Conservation (phyloP, 2,329 filamentous ascomycete genomes). For the Aspergillus sp. region DNA sequence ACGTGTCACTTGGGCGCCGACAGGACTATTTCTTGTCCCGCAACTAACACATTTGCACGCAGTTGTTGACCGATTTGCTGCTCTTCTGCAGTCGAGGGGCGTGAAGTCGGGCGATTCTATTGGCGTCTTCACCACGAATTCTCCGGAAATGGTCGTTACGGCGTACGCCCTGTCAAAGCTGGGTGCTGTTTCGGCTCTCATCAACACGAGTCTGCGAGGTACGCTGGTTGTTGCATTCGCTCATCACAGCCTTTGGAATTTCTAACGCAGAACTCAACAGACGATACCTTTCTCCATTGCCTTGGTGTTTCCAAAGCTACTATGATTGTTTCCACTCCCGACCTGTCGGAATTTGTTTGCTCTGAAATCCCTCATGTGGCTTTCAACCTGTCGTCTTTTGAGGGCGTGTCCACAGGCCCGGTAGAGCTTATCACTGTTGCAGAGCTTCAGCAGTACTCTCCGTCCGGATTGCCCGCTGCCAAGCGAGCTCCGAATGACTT, state of each 20-base stretch:
- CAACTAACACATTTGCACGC: slow-evolving; percentile 6
- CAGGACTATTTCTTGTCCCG: not conserved
- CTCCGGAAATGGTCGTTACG: slow-evolving; percentile 48
- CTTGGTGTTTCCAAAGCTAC: slow-evolving; percentile 42
- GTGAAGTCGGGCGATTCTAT: slow-evolving; percentile 43
- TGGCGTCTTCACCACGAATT: slow-evolving; percentile 50
- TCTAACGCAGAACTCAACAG: slow-evolving; percentile 18
- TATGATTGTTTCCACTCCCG: slow-evolving; percentile 45
- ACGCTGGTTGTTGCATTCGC: slow-evolving; percentile 10
- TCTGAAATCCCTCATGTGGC: slow-evolving; percentile 36
- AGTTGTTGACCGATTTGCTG: slow-evolving; percentile 48
- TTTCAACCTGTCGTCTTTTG: slow-evolving; percentile 40
- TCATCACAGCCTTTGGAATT: not conserved
- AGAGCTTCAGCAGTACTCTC: slow-evolving; percentile 27
- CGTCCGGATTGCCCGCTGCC: slow-evolving; percentile 23
- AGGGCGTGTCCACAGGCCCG: slow-evolving; percentile 18
- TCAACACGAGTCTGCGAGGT: slow-evolving; percentile 50
- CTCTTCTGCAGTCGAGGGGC: slow-evolving; percentile 37
- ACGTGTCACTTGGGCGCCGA: slow-evolving; percentile 13
- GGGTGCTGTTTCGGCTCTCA: slow-evolving; percentile 45
- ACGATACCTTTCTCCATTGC: slow-evolving; percentile 47
- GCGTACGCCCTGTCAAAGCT: slow-evolving; percentile 48
- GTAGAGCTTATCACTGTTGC: slow-evolving; percentile 24
- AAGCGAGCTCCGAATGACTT: slow-evolving; percentile 38
- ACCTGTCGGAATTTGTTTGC: slow-evolving; percentile 38